These are phyloP conservation scores for Wickerhamomyces canadensis DNA, from an alignment of 805 yeast genomes.

Conservation along the genomic window DNA sequence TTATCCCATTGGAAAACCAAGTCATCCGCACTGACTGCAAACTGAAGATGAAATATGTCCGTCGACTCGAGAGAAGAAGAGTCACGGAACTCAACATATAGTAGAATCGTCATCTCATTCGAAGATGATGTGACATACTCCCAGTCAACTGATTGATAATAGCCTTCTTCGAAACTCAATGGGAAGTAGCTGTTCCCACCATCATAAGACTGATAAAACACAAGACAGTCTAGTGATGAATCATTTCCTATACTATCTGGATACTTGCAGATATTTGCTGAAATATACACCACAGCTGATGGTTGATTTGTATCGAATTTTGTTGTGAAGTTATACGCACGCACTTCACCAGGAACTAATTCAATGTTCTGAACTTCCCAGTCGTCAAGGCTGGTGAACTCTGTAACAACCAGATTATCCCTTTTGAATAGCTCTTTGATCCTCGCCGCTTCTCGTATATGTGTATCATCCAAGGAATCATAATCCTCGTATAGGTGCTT, in stretches of 20 bases:
- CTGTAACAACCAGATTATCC: not conserved
- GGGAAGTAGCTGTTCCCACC: constrained; percentile 1
- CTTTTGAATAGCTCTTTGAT: not conserved
- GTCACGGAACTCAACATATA: constrained; percentile 2
- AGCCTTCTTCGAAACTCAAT: constrained; percentile 10
- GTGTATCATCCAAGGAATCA: not conserved
- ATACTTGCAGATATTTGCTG: constrained; percentile 9
- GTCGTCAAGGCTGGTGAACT: constrained; percentile 3
- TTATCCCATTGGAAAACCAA: constrained; percentile 68
- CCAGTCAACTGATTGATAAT: constrained; percentile 6
- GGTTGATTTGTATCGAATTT: not conserved
- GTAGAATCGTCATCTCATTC: not conserved
- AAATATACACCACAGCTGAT: constrained; percentile 3
- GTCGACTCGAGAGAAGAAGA: constrained; percentile 2
- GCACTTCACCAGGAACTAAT: constrained; percentile 13
- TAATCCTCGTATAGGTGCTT: not conserved
- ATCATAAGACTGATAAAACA: constrained; percentile 3
- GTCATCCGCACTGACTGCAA: constrained; percentile 61
- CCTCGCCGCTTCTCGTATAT: not conserved
- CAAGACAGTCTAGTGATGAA: constrained; percentile 1
- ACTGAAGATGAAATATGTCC: constrained; percentile 26
- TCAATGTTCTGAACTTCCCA: constrained; percentile 12
- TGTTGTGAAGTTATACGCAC: constrained; percentile 15
- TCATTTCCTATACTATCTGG: constrained; percentile 2
- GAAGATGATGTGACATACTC: not conserved